Evolutionary conservation across 2,329 filamentous ascomycete genomes (phyloP), one percentile per base, ranked within the genome.

Genomic region (Penicillium hordei): DNA sequence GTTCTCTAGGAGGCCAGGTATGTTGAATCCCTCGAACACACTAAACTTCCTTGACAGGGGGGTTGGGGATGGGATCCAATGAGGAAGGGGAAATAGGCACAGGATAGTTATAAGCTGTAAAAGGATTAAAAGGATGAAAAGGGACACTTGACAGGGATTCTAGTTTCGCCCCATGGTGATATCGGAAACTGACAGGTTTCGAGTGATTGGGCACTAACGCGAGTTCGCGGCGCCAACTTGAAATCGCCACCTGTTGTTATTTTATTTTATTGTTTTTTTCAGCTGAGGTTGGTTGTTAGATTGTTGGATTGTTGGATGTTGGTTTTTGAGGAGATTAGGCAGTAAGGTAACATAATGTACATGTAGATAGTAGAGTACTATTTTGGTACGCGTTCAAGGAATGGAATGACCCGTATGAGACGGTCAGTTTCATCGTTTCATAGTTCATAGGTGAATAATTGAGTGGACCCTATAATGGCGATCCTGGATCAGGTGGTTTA

Each of bases 1-100:
- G 2, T n/a, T 39, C 36, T 17, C 21, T 17, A 27, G 8, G 31
- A 46, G 43, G 44, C 45, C 49, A 33, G 58, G 60, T 19, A 62
- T 63, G 54, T 45, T 27, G 38, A 23, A 23, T 25, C 25, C 56
- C 60, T 61, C 55, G 58, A 63, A 63, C 56, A 61, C 60, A 56
- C 52, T 58, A 48, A 33, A 55, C 52, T 57, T 58, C 59, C 57
- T 43, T 65, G 57, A 65, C 63, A 64, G 62, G 62, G 52, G 55
- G 53, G 43, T 61, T 61, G 60, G 55, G 53, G 43, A 60, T 62
- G 59, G 59, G 44, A 63, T 63, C 53, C 38, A 46, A 55, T 44
- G n/a, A 34, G 21, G 12, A 31, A 31, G 23, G 15, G 9, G 25
- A 9, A 48, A 25, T 23, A 9, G 17, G 9, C 8, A 48, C 36